Evolutionary conservation across 202 grass and related monocot species (phyloP).

Genomic region (Zizania palustris): DNA sequence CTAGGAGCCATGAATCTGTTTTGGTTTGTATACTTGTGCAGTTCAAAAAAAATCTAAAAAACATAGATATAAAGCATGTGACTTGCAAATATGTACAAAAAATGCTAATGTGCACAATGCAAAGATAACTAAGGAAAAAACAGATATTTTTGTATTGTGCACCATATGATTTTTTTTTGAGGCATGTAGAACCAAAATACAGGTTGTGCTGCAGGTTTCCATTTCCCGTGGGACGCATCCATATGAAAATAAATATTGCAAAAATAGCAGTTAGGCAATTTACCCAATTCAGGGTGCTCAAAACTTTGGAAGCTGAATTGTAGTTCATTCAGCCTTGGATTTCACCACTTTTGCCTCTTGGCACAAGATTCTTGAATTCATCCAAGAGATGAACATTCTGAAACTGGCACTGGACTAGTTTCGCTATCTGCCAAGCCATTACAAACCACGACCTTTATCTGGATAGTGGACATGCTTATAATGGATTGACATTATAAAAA

Average conservation of each 20-base stretch:
- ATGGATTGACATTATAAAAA: constrained; percentile 16
- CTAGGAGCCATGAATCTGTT: neutral
- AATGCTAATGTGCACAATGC: neutral
- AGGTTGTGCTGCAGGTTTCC: neutral
- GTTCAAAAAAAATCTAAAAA: neutral
- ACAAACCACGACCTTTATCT: constrained; percentile 17
- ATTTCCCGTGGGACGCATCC: constrained; percentile 1
- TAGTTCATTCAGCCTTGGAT: constrained; percentile 35
- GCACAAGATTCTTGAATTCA: constrained; percentile 30
- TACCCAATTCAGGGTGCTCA: neutral
- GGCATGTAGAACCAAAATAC: neutral
- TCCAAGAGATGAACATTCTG: constrained; percentile 12
- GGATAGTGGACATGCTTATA: constrained; percentile 19
- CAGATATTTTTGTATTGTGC: neutral
- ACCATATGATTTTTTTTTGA: neutral
- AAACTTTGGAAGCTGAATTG: constrained; percentile 26
- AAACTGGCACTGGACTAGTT: constrained; percentile 12
- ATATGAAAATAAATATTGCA: constrained; percentile 5
- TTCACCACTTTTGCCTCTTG: constrained; percentile 20
- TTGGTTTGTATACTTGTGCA: neutral
- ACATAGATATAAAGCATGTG: neutral
- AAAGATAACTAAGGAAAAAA: neutral
- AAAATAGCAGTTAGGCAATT: constrained; percentile 34
- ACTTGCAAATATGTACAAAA: neutral
- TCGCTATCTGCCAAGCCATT: constrained; percentile 33